These are phyloP conservation scores for Platanthera zijinensis DNA, from an alignment of 106 monocot species.

Conservation along the genomic window DNA sequence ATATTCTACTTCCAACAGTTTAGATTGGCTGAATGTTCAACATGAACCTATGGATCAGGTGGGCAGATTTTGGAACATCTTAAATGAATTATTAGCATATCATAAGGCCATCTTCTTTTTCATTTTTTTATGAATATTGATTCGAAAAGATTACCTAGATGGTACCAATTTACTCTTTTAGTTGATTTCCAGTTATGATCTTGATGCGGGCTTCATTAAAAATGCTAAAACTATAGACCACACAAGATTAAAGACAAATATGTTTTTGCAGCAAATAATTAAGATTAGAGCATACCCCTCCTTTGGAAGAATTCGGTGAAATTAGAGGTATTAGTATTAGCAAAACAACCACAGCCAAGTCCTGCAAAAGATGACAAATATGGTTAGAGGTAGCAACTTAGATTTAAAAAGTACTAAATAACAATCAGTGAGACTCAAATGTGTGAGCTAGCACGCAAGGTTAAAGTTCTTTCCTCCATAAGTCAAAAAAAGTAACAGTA, in stretches of 20 bases:
- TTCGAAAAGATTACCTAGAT: not conserved
- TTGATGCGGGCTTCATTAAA: not conserved
- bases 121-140: not conserved
- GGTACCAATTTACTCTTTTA: not conserved
- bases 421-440: not conserved
- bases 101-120: not conserved
- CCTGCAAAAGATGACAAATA: conserved; percentile 35
- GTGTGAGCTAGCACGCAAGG: not conserved
- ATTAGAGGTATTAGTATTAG: conserved; percentile 96
- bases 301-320: conserved; percentile 98
- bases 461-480: not conserved
- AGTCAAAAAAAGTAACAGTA: not conserved
- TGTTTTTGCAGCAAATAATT: not conserved
- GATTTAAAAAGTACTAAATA: not conserved
- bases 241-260: not conserved
- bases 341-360: conserved; percentile 93
- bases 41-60: not conserved
- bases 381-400: not conserved
- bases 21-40: too few species aligned
- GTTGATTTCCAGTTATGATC: not conserved
- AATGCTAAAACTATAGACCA: not conserved
- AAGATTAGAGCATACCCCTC: conserved; percentile 68
- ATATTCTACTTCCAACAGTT: too few species aligned
- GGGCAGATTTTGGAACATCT: not conserved
- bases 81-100: not conserved